phyloP scores from a whole-genome alignment of 257 asterid genomes.

The Rhazya stricta region DNA sequence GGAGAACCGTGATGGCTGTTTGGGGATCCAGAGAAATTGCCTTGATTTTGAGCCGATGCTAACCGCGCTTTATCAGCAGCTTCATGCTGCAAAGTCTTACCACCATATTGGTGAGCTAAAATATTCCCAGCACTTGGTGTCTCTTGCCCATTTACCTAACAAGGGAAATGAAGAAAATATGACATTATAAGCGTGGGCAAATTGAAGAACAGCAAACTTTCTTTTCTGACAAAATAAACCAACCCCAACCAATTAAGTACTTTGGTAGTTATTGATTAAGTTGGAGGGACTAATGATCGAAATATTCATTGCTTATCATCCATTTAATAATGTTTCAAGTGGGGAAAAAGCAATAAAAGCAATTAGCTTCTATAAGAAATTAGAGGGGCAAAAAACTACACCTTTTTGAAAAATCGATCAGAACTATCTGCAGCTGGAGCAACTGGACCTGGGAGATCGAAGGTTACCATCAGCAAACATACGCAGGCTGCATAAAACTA shows the following conservation, averaged over 20 bases:
- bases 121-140: constrained; percentile 22
- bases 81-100: constrained; percentile 31
- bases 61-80: constrained; percentile 2
- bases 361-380: not conserved
- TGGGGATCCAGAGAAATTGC: constrained; percentile 32
- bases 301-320: not conserved
- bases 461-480: not conserved
- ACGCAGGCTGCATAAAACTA: not conserved
- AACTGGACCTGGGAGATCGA: constrained; percentile 34
- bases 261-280: not conserved
- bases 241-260: not conserved
- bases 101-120: constrained; percentile 25
- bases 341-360: not conserved
- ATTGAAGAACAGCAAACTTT: not conserved
- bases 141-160: constrained; percentile 47
- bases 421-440: constrained; percentile 30
- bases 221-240: not conserved
- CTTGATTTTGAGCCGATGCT: constrained; percentile 21
- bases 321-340: not conserved
- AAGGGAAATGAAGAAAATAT: not conserved
- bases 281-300: not conserved
- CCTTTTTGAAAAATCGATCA: constrained; percentile 60
- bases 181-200: not conserved
- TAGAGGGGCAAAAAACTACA: constrained; percentile 11
- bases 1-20: constrained; percentile 25